Conservation (phyloP, 495 filamentous ascomycete species). For the Halenospora varia region DNA sequence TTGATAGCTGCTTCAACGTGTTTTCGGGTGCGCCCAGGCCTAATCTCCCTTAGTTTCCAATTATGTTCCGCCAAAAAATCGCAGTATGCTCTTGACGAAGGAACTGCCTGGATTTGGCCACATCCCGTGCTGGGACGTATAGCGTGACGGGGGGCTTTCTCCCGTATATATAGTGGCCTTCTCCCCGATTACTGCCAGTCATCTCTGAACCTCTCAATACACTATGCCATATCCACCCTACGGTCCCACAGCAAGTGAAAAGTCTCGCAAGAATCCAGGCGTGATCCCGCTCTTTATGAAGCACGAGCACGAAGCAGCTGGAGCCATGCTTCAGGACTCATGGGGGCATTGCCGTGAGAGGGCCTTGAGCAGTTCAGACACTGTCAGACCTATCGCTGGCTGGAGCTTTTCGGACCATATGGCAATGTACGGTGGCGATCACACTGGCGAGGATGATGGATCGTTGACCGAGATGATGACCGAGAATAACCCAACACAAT, state of each 20-base stretch:
- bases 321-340: neutral
- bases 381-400: neutral
- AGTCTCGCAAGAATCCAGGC: too few species aligned
- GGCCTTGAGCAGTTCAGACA: neutral
- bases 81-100: too few species aligned
- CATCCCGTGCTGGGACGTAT: neutral
- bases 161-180: conserved; percentile 1
- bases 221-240: neutral
- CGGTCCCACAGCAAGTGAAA: too few species aligned
- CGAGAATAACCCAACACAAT: neutral
- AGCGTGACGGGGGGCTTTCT: neutral
- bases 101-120: neutral
- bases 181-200: neutral
- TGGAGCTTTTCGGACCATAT: neutral
- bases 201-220: neutral
- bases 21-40: too few species aligned
- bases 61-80: too few species aligned
- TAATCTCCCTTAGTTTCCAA: too few species aligned
- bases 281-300: too few species aligned
- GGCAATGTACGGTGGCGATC: neutral
- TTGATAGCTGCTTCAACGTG: too few species aligned
- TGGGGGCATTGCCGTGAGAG: neutral
- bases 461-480: conserved; percentile 1
- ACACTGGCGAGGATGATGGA: conserved; percentile 1
- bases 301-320: neutral